These are phyloP conservation scores for Candida montana DNA, from an alignment of 805 yeast genomes.

Conservation along the genomic window DNA sequence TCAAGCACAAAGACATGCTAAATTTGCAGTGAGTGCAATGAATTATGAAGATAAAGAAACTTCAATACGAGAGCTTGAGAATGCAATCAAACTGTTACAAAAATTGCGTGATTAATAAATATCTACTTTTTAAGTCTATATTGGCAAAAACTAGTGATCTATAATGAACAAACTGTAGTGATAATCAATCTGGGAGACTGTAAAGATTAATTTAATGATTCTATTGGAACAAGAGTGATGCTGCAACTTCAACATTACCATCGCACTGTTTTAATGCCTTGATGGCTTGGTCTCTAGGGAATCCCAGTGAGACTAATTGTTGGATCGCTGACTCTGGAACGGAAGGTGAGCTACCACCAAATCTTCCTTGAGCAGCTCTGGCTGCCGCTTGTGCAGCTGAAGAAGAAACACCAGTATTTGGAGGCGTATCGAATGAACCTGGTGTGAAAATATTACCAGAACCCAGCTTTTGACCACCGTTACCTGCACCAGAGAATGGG, in stretches of 20 bases:
- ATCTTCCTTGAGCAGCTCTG: constrained; percentile 1
- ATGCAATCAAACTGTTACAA: constrained; percentile 43
- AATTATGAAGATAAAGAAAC: constrained; percentile 71
- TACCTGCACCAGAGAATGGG: neutral
- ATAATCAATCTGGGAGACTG: no score
- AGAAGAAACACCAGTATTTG: constrained; percentile 4
- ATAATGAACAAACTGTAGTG: no score
- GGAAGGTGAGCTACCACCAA: neutral
- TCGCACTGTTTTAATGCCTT: constrained; percentile 58
- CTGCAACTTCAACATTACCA: constrained; percentile 85
- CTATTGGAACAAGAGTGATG: constrained; percentile 58
- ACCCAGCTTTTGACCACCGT: constrained; percentile 4
- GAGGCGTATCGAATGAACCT: constrained; percentile 9
- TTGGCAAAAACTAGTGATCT: neutral
- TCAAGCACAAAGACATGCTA: constrained; percentile 62
- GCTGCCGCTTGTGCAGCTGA: constrained; percentile 9
- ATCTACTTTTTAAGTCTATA: no score
- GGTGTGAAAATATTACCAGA: constrained; percentile 8
- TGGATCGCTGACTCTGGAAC: constrained; percentile 34
- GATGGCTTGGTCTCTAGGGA: constrained; percentile 56
- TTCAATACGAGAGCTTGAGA: constrained; percentile 54
- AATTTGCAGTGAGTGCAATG: constrained; percentile 72
- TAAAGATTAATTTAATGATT: no score
- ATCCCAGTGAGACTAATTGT: constrained; percentile 65
- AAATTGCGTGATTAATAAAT: constrained; percentile 3